These are phyloP conservation scores for Erigeron philadelphicus DNA, from an alignment of 140 eudicot genomes.

Conservation along the genomic window DNA sequence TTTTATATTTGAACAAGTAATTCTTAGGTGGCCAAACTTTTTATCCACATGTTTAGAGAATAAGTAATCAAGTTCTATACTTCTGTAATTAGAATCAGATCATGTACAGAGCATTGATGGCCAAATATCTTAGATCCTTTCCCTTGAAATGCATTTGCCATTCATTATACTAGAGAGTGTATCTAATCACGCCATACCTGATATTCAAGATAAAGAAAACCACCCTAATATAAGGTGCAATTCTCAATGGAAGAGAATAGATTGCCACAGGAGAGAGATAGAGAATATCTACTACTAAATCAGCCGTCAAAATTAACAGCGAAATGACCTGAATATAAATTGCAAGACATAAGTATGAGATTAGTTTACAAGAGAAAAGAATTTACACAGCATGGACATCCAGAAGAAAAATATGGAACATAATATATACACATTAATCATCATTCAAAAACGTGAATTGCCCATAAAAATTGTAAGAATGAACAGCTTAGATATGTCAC, in stretches of 20 bases:
- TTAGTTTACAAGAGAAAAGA: conserved; percentile 17
- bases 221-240: conserved; percentile 85
- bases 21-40: too few species aligned
- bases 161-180: conserved; percentile 11
- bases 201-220: conserved; percentile 62
- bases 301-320: conserved; percentile 57
- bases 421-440: neutral
- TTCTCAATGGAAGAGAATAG: conserved; percentile 72
- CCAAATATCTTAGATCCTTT: too few species aligned
- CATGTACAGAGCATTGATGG: too few species aligned
- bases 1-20: too few species aligned
- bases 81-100: too few species aligned
- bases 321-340: conserved; percentile 50
- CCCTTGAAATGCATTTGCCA: neutral
- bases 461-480: neutral
- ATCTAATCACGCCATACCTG: conserved; percentile 46
- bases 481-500: neutral
- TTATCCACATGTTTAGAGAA: too few species aligned
- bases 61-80: too few species aligned
- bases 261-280: conserved; percentile 65
- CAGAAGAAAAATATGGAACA: neutral
- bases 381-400: conserved; percentile 1
- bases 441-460: too few species aligned
- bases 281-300: conserved; percentile 52
- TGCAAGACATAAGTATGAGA: conserved; percentile 3